phyloP scores from a whole-genome alignment of 352 stramenopile species.

The Phytophthora cactorum region DNA sequence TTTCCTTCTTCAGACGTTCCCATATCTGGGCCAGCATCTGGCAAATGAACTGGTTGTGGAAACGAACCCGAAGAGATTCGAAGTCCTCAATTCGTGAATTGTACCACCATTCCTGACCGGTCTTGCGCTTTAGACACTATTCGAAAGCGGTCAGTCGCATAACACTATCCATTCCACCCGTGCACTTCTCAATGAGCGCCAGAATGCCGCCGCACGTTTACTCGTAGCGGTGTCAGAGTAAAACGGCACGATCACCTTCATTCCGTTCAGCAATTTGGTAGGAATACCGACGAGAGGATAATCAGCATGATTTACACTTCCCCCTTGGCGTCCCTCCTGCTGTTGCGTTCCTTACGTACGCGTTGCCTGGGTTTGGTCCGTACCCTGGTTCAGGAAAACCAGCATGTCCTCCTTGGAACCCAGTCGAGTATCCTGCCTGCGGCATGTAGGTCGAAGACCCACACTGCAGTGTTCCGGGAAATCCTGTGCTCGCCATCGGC shows the following conservation, averaged over 20 bases:
- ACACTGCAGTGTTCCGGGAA: no score
- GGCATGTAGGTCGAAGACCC: no score
- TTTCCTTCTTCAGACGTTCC: not conserved
- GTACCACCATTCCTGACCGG: not conserved
- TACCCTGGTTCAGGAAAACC: no score
- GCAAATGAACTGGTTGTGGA: conserved; percentile 10
- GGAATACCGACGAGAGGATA: not conserved
- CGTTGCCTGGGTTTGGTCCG: no score
- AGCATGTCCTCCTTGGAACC: no score
- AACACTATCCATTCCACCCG: not conserved
- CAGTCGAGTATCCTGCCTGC: no score
- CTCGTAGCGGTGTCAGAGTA: conserved; percentile 1
- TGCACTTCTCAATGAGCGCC: not conserved
- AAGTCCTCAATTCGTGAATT: conserved; percentile 1
- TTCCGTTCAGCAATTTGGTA: not conserved
- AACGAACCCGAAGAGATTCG: not conserved
- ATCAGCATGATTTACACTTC: no score
- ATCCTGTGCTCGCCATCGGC: no score
- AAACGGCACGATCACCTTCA: conserved; percentile 3
- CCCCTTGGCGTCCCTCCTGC: no score
- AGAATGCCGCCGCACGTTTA: not conserved
- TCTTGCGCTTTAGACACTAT: not conserved
- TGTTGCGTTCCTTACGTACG: no score
- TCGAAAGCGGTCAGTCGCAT: not conserved
- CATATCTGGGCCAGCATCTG: conserved; percentile 1